A percentile compares a stretch with the other conserved stretches of the same genome.
These are phyloP conservation scores for Aspergillus pseudoviridinutans DNA, from an alignment of 2,329 filamentous ascomycete species.

Conservation along the genomic window DNA sequence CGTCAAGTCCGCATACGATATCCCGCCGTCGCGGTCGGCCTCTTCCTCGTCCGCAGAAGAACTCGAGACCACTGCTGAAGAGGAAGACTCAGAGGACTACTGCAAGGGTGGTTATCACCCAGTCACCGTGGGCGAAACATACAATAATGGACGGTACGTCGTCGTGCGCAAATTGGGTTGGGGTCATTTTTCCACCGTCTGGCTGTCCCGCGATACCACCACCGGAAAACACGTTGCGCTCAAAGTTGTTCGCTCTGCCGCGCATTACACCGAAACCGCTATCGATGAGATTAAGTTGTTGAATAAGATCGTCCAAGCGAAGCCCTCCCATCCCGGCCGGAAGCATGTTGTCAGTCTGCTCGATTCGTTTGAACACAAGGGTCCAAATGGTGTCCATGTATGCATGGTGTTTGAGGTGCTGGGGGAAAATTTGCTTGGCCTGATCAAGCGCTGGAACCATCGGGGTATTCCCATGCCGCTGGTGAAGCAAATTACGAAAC, in stretches of 20 bases:
- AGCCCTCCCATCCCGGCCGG: constrained; percentile 88
- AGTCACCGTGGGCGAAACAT: constrained; percentile 88
- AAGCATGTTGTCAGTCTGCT: constrained; percentile 93
- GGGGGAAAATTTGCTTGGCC: constrained; percentile 86
- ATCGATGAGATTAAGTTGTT: constrained; percentile 98
- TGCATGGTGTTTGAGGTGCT: constrained; percentile 99
- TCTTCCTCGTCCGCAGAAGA: constrained; percentile 77
- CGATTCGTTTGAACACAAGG: constrained; percentile 96
- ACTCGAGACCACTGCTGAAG: constrained; percentile 88
- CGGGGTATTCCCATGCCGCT: constrained; percentile 92
- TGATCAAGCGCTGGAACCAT: constrained; percentile 99
- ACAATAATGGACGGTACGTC: constrained; percentile 96
- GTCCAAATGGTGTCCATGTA: constrained; percentile 91
- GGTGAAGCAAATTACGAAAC: constrained; percentile 98
- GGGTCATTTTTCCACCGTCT: constrained; percentile 99
- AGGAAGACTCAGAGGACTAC: constrained; percentile 98
- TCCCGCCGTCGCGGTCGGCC: constrained; percentile 67
- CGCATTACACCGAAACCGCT: constrained; percentile 97
- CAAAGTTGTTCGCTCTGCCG: constrained; percentile 95
- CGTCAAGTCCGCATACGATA: constrained; percentile 37
- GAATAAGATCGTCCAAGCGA: constrained; percentile 93
- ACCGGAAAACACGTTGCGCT: constrained; percentile 92
- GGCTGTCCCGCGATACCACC: constrained; percentile 74
- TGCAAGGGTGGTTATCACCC: constrained; percentile 99
- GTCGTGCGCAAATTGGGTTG: constrained; percentile 94